These are phyloP conservation scores for Boehmeria nivea DNA, from an alignment of 306 rosid species.

Conservation along the genomic window DNA sequence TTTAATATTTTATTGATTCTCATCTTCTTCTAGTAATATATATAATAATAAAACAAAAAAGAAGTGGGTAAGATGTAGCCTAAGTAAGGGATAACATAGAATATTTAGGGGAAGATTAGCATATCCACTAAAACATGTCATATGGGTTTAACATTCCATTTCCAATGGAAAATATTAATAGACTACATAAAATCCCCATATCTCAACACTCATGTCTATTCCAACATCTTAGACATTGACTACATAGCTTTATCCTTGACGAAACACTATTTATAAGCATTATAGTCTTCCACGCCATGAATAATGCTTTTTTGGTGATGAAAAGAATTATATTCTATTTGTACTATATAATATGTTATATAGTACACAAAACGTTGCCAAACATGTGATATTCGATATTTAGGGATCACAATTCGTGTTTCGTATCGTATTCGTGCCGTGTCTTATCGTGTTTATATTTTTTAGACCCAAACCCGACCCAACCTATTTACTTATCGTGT, in stretches of 20 bases:
- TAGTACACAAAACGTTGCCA: too few species aligned
- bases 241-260: not conserved
- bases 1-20: not conserved
- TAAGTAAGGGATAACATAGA: conserved; percentile 67
- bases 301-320: not conserved
- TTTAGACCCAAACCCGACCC: too few species aligned
- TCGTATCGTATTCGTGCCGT: too few species aligned
- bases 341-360: too few species aligned
- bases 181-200: not conserved
- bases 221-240: not conserved
- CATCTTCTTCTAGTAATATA: not conserved
- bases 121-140: conserved; percentile 22
- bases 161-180: not conserved
- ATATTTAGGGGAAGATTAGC: conserved; percentile 25
- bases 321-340: not conserved
- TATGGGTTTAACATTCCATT: not conserved
- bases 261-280: too few species aligned
- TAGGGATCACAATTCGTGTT: too few species aligned
- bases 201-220: conserved; percentile 5
- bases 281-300: too few species aligned
- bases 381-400: too few species aligned
- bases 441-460: too few species aligned
- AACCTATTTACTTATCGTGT: too few species aligned
- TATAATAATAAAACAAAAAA: not conserved
- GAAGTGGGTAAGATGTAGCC: conserved; percentile 39